Evolutionary conservation across 2,329 filamentous ascomycete genomes (phyloP).

Genomic region (Rhynchosporium graminicola): DNA sequence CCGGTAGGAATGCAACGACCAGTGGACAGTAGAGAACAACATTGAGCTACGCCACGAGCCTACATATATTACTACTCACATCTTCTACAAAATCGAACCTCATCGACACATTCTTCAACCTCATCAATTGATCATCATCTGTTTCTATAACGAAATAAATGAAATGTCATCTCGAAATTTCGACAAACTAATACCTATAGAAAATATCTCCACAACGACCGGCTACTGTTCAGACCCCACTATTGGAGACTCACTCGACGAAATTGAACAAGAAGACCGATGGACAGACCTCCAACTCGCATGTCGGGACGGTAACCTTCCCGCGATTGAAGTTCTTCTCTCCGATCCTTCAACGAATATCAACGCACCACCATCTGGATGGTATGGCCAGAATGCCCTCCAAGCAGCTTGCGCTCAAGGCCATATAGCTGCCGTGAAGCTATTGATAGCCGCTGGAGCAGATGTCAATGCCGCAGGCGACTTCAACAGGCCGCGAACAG

Average conservation of each 20-base stretch:
- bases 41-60: too few species aligned
- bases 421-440: not conserved
- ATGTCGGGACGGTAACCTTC: not conserved
- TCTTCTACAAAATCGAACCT: too few species aligned
- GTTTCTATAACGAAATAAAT: not conserved
- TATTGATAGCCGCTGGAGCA: constrained; percentile 8
- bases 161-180: constrained; percentile 6
- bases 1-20: too few species aligned
- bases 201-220: constrained; percentile 13
- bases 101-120: too few species aligned
- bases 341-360: constrained; percentile 3
- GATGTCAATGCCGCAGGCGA: constrained; percentile 9
- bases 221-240: constrained; percentile 12
- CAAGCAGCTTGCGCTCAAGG: constrained; percentile 11
- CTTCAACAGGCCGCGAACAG: constrained; percentile 7
- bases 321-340: constrained; percentile 3
- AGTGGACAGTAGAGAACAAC: too few species aligned
- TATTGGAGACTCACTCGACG: not conserved
- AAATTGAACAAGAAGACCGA: constrained; percentile 9
- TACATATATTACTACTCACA: too few species aligned
- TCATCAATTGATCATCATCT: too few species aligned
- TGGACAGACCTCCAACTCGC: constrained; percentile 9
- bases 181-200: not conserved
- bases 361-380: constrained; percentile 2
- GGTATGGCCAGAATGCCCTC: constrained; percentile 11